These are phyloP conservation scores for Fusarium sp. DNA, from an alignment of 2,329 filamentous ascomycete genomes.

Conservation along the genomic window DNA sequence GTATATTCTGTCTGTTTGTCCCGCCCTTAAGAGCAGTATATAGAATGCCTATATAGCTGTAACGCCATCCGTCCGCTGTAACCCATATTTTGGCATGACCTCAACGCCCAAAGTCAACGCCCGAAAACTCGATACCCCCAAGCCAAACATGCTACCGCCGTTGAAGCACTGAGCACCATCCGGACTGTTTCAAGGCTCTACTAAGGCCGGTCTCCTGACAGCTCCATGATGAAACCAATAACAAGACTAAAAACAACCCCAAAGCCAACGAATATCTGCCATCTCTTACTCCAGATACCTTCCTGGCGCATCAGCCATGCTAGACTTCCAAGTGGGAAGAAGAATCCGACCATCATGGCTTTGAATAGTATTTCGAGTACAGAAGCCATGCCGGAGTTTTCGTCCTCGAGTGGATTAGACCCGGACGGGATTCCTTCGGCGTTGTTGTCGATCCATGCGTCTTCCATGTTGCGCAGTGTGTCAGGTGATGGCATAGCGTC, in stretches of 20 bases:
- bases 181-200: not conserved
- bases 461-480: slow-evolving; percentile 81
- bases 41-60: slow-evolving; percentile 1
- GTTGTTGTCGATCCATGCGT: slow-evolving; percentile 87
- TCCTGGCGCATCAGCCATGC: slow-evolving; percentile 88
- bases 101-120: slow-evolving; percentile 27
- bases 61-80: slow-evolving; percentile 2
- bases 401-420: slow-evolving; percentile 54
- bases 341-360: slow-evolving; percentile 91
- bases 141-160: not conserved
- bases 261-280: slow-evolving; percentile 86
- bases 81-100: not conserved
- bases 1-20: not conserved
- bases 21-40: not conserved
- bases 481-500: slow-evolving; percentile 87
- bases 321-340: slow-evolving; percentile 89
- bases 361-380: slow-evolving; percentile 86
- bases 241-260: slow-evolving; percentile 83
- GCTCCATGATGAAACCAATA: slow-evolving; percentile 73
- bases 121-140: slow-evolving; percentile 57
- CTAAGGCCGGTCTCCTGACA: slow-evolving; percentile 50
- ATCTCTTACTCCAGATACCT: slow-evolving; percentile 84
- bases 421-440: slow-evolving; percentile 53
- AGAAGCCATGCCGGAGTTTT: slow-evolving; percentile 60
- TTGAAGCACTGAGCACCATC: not conserved